A percentile compares a stretch with the other conserved stretches of the same genome.
Evolutionary conservation across 352 stramenopile species (phyloP).

Genomic region (Phytophthora colocasiae): DNA sequence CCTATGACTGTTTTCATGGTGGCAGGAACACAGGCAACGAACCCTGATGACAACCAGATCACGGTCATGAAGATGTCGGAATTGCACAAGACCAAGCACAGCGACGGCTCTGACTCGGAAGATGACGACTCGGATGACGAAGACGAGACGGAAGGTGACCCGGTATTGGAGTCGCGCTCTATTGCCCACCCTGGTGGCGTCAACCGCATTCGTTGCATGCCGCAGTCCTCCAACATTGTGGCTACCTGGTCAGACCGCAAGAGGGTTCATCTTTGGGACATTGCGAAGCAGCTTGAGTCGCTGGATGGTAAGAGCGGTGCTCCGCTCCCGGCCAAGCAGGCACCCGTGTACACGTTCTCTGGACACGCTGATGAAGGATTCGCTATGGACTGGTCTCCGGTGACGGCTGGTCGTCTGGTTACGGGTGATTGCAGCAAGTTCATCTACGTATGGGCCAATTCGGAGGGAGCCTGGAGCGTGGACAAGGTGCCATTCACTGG

Average conservation of each 20-base stretch:
- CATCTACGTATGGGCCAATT: slow-evolving; percentile 95
- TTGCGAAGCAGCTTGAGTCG: slow-evolving; percentile 90
- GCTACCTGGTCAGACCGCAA: slow-evolving; percentile 96
- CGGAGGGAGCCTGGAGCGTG: slow-evolving; percentile 79
- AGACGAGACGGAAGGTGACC: slow-evolving; percentile 96
- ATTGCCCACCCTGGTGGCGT: slow-evolving; percentile 96
- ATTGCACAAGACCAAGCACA: slow-evolving; percentile 94
- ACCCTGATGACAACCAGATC: slow-evolving; percentile 95
- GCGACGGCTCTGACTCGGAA: slow-evolving; percentile 76
- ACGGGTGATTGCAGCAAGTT: slow-evolving; percentile 97
- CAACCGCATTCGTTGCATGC: slow-evolving; percentile 96
- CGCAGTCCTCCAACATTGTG: slow-evolving; percentile 96
- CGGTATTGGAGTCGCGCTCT: slow-evolving; percentile 95
- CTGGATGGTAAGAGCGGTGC: slow-evolving; percentile 82
- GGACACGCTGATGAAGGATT: slow-evolving; percentile 98
- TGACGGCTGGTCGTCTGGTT: slow-evolving; percentile 90
- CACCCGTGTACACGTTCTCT: slow-evolving; percentile 93
- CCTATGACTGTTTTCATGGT: slow-evolving; percentile 97
- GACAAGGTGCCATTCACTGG: slow-evolving; percentile 93
- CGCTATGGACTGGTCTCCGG: slow-evolving; percentile 97
- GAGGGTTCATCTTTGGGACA: slow-evolving; percentile 97
- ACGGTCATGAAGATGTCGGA: slow-evolving; percentile 98
- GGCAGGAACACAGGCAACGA: slow-evolving; percentile 95
- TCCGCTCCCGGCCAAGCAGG: slow-evolving; percentile 62
- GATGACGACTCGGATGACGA: slow-evolving; percentile 88